Base-by-base conservation (phyloP, 257 asterid species). In the Ballota nigra region DNA sequence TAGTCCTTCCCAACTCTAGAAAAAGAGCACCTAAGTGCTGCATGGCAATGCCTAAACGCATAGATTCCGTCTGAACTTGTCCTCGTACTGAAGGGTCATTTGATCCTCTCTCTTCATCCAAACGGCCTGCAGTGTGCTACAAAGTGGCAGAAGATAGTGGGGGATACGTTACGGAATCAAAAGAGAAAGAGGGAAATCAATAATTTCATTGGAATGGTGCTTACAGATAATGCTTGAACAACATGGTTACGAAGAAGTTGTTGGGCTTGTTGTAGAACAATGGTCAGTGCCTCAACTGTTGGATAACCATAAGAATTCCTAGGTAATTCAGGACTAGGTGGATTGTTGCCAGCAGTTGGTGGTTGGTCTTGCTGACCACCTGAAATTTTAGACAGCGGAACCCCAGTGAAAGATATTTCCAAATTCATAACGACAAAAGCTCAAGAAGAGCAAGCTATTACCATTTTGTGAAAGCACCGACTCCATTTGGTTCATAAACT, bases 1-100 rank as follows among this genome's bases (percentile, higher is more conserved):
- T 83, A 55, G 96, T 89, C 78, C 97, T 85, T 60, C 98, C 98
- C 85, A 93, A 84, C 86, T 93, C 98, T 57, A 93, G 77, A 66
- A 93, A 66, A 65, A 91, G 92, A 58, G 97, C 82, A 76, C 98
- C 98, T 63, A 93, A 73, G 75, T 91, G 96, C 70, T 89, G 98
- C 96, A 91, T 86, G 69, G 90, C 88, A 71, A 85, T 75, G 61
- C 98, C 98, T 19, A 86, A 74, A 75, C 76, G 90, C 69, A 70
- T 75, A 28, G 96, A 73, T 68, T 85, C 96, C 63, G 84, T 72
- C 79, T 87, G 97, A 45, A 93, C 76, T 55, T 91, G 90, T 64
- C 81, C 95, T 81, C 98, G 81, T 22, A 83, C 74, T 31, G 83
- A 70, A 68, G 82, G 81, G 72, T 91, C 97, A 78, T 65, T 77